Evolutionary conservation across 1,284 basidiomycete genomes (phyloP).

Genomic region (Gymnopus androsaceus): DNA sequence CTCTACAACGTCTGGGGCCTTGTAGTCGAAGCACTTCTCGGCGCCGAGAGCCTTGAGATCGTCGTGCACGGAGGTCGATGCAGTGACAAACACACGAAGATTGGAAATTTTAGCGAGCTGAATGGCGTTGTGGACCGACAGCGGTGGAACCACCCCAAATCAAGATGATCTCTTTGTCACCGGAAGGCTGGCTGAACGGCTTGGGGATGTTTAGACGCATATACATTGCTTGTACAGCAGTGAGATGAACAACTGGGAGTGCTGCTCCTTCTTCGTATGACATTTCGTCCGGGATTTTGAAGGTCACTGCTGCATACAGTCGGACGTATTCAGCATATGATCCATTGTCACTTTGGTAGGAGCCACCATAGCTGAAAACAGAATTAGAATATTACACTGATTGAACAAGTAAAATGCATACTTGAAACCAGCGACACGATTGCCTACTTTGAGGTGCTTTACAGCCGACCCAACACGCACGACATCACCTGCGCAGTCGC

Average conservation of each 20-base stretch:
- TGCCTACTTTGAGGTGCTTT: too few species aligned
- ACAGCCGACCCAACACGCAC: too few species aligned
- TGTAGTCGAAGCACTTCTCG: slow-evolving; percentile 38
- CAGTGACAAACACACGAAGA: slow-evolving; percentile 36
- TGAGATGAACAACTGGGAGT: background rate
- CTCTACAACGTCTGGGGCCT: slow-evolving; percentile 24
- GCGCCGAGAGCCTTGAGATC: slow-evolving; percentile 28
- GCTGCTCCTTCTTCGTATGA: too few species aligned
- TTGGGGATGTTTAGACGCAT: too few species aligned
- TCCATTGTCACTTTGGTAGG: slow-evolving; percentile 23
- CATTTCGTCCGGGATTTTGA: background rate
- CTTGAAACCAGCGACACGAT: too few species aligned
- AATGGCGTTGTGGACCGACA: slow-evolving; percentile 38
- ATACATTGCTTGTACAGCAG: slow-evolving; percentile 24
- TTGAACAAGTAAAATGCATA: too few species aligned
- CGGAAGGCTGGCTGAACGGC: too few species aligned
- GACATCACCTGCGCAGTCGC: too few species aligned
- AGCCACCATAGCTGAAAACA: background rate
- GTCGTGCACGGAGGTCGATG: too few species aligned
- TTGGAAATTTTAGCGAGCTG: slow-evolving; percentile 42
- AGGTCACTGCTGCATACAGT: background rate
- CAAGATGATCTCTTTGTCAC: too few species aligned
- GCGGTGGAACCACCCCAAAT: slow-evolving; percentile 37
- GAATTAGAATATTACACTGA: background rate
- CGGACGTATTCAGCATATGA: slow-evolving; percentile 36